These are phyloP conservation scores for Aspergillus wentii DNA, from an alignment of 495 filamentous ascomycete species.

Conservation along the genomic window DNA sequence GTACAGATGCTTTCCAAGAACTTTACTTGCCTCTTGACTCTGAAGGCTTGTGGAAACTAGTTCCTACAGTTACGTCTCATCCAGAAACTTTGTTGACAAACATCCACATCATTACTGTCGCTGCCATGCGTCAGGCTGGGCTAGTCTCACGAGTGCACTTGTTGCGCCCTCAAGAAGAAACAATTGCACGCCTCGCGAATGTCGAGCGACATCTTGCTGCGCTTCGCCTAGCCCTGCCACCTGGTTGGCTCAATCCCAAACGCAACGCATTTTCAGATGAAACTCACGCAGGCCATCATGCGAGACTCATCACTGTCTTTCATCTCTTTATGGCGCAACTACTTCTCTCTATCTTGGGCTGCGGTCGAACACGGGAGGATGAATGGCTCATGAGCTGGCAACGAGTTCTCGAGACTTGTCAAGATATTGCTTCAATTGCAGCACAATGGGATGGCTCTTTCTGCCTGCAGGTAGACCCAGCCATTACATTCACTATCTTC, in stretches of 20 bases:
- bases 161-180: background rate
- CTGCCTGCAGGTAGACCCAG: slow-evolving; percentile 15
- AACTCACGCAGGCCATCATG: slow-evolving; percentile 9
- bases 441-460: slow-evolving; percentile 15
- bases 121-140: slow-evolving; percentile 10
- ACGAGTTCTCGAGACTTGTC: slow-evolving; percentile 10
- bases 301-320: slow-evolving; percentile 10
- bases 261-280: slow-evolving; percentile 16
- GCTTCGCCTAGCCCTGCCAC: slow-evolving; percentile 11
- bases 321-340: slow-evolving; percentile 11
- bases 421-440: slow-evolving; percentile 11
- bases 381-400: slow-evolving; percentile 14
- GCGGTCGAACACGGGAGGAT: slow-evolving; percentile 3
- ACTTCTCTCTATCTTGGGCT: slow-evolving; percentile 5
- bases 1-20: background rate
- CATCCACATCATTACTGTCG: slow-evolving; percentile 8
- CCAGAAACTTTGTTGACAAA: slow-evolving; percentile 6
- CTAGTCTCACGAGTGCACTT: slow-evolving; percentile 4
- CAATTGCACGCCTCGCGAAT: slow-evolving; percentile 1
- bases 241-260: slow-evolving; percentile 10
- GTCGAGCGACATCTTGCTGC: slow-evolving; percentile 11
- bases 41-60: slow-evolving; percentile 5
- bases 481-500: slow-evolving; percentile 14
- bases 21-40: slow-evolving; percentile 2
- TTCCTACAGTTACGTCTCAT: slow-evolving; percentile 4